Conservation (phyloP, 2,329 filamentous ascomycete species). For the Hysterium pulicare region DNA sequence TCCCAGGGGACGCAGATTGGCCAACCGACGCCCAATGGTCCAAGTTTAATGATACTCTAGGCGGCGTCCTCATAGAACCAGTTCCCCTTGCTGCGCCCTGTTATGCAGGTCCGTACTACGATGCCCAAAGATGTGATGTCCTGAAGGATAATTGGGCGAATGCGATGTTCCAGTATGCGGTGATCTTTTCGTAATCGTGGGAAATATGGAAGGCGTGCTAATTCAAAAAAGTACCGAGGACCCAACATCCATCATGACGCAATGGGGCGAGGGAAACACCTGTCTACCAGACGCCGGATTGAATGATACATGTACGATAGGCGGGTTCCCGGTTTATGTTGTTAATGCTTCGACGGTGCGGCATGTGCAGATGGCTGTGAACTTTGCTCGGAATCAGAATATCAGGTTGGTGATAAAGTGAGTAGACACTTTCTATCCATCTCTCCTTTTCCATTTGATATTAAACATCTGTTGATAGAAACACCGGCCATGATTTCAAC, state of each 20-base stretch:
- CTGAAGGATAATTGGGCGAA: constrained; percentile 10
- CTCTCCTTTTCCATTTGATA: not conserved
- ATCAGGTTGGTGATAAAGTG: constrained; percentile 29
- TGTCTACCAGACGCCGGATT: constrained; percentile 11
- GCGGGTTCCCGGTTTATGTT: constrained; percentile 21
- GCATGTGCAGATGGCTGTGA: constrained; percentile 25
- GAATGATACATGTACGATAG: constrained; percentile 17
- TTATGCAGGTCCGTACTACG: constrained; percentile 19
- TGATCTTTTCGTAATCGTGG: not conserved
- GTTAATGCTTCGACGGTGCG: constrained; percentile 22
- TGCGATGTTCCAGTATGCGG: constrained; percentile 18
- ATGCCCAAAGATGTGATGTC: constrained; percentile 15
- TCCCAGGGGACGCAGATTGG: constrained; percentile 24
- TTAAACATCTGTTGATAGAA: constrained; percentile 8
- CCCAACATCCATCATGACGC: constrained; percentile 18
- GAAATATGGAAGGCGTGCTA: not conserved
- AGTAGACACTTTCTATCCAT: constrained; percentile 2
- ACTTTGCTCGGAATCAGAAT: constrained; percentile 29
- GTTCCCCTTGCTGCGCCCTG: constrained; percentile 26
- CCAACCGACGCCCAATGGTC: constrained; percentile 19
- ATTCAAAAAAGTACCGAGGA: constrained; percentile 17
- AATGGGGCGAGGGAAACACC: constrained; percentile 19
- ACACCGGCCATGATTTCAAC: constrained; percentile 21
- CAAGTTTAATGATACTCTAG: constrained; percentile 20
- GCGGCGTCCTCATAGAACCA: constrained; percentile 19